Evolutionary conservation across 805 yeast genomes (phyloP).

Genomic region (Pichia ethanolica): DNA sequence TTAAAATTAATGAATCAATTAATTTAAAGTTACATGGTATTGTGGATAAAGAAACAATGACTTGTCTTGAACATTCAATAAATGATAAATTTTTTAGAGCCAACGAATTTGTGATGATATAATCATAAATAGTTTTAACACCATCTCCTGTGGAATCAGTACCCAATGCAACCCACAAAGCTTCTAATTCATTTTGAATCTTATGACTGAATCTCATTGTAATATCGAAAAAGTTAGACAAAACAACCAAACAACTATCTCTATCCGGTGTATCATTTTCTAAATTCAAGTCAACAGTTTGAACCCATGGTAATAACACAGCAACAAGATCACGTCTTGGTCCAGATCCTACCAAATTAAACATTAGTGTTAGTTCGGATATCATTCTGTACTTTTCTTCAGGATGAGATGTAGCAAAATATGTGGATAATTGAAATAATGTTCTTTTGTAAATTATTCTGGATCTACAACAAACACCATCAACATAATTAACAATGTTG

Average conservation of each 20-base stretch:
- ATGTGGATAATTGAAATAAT: slow-evolving; percentile 67
- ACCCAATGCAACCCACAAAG: slow-evolving; percentile 93
- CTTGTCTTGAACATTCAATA: slow-evolving; percentile 73
- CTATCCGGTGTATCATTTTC: slow-evolving; percentile 22
- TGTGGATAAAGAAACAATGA: slow-evolving; percentile 67
- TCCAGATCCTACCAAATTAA: slow-evolving; percentile 50
- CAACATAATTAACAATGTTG: slow-evolving; percentile 51
- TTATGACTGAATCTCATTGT: slow-evolving; percentile 69
- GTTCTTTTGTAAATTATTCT: slow-evolving; percentile 84
- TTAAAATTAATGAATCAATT: slow-evolving; percentile 57
- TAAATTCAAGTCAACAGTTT: slow-evolving; percentile 56
- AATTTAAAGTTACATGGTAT: slow-evolving; percentile 41
- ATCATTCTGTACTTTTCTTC: slow-evolving; percentile 55
- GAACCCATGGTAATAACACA: slow-evolving; percentile 88
- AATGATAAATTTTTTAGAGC: slow-evolving; percentile 63
- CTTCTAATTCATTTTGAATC: slow-evolving; percentile 84
- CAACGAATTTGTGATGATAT: slow-evolving; percentile 58
- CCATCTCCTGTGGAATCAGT: slow-evolving; percentile 56
- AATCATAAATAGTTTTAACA: slow-evolving; percentile 64
- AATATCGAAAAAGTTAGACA: slow-evolving; percentile 75
- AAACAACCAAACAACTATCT: slow-evolving; percentile 52
- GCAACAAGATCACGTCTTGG: slow-evolving; percentile 74
- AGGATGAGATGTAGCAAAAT: slow-evolving; percentile 57
- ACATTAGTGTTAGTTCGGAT: slow-evolving; percentile 64
- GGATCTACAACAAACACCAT: slow-evolving; percentile 65